These are phyloP conservation scores for Pluteus cervinus DNA, from an alignment of 768 basidiomycete species.

Conservation along the genomic window DNA sequence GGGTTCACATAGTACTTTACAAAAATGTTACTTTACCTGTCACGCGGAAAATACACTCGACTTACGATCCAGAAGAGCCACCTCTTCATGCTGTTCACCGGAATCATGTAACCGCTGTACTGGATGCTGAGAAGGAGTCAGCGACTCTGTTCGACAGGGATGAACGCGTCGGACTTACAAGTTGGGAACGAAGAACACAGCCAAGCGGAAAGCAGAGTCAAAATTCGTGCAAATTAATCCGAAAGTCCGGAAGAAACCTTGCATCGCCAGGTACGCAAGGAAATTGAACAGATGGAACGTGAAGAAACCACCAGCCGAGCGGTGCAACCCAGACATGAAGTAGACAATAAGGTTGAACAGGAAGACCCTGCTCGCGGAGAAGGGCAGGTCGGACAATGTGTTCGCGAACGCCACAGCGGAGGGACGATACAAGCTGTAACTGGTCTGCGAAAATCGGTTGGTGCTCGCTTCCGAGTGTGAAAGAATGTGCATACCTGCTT, in stretches of 20 bases:
- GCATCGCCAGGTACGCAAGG: conserved; percentile 63
- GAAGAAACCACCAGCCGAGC: conserved; percentile 37
- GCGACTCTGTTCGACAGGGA: background rate
- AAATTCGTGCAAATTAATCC: conserved; percentile 46
- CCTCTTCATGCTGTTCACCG: conserved; percentile 63
- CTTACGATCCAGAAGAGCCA: conserved; percentile 85
- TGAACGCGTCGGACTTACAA: conserved; percentile 33
- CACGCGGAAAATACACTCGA: conserved; percentile 6
- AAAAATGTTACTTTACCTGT: conserved; percentile 8
- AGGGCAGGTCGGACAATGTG: conserved; percentile 63
- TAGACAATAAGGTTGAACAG: conserved; percentile 64
- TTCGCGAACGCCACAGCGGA: conserved; percentile 61
- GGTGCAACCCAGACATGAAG: conserved; percentile 54
- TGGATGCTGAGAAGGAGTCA: conserved; percentile 31
- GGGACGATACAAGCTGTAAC: conserved; percentile 62
- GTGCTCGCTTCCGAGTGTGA: too few relatives aligned
- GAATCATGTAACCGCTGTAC: conserved; percentile 69
- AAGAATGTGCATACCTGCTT: conserved; percentile 40
- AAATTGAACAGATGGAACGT: conserved; percentile 65
- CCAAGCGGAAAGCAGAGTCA: conserved; percentile 42
- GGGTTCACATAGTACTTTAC: conserved; percentile 76
- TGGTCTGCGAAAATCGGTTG: conserved; percentile 27
- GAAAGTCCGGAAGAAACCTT: conserved; percentile 79
- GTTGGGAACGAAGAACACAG: conserved; percentile 69
- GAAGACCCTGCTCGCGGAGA: conserved; percentile 53